Conservation (phyloP, 257 asterid genomes). For the Solanum pennellii region DNA sequence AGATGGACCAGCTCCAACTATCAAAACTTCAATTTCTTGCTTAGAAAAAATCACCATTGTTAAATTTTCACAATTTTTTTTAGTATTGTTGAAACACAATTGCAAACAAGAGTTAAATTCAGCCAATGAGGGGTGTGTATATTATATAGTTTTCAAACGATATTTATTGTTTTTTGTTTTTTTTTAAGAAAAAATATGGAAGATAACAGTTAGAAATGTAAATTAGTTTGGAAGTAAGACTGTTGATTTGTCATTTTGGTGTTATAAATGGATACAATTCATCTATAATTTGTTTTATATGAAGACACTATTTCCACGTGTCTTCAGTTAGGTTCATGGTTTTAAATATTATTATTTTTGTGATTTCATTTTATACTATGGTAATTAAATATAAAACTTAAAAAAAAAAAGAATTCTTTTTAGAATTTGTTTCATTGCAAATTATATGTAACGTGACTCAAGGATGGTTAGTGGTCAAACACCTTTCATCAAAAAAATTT, state of each 20-base stretch:
- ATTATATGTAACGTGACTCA: neutral
- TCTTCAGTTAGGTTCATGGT: too few species aligned
- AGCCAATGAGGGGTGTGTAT: neutral
- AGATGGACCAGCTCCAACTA: slow-evolving; percentile 56
- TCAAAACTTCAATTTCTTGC: slow-evolving; percentile 16
- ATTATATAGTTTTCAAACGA: neutral
- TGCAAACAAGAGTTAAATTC: neutral
- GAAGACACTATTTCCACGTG: neutral
- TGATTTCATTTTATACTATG: neutral
- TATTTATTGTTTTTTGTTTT: neutral
- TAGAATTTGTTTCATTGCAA: neutral
- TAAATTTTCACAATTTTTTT: neutral
- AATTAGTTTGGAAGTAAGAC: neutral
- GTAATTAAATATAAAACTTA: neutral
- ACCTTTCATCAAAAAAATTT: neutral
- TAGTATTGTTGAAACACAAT: neutral
- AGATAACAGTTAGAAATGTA: neutral
- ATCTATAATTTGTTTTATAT: neutral
- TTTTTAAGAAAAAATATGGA: neutral
- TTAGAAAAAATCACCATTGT: neutral
- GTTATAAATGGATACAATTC: neutral
- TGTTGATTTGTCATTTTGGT: neutral
- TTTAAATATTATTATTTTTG: neutral
- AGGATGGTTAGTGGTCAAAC: neutral
- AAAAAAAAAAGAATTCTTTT: neutral